These are phyloP conservation scores for Pittosporum tobira DNA, from an alignment of 129 eudicot species.

Conservation along the genomic window DNA sequence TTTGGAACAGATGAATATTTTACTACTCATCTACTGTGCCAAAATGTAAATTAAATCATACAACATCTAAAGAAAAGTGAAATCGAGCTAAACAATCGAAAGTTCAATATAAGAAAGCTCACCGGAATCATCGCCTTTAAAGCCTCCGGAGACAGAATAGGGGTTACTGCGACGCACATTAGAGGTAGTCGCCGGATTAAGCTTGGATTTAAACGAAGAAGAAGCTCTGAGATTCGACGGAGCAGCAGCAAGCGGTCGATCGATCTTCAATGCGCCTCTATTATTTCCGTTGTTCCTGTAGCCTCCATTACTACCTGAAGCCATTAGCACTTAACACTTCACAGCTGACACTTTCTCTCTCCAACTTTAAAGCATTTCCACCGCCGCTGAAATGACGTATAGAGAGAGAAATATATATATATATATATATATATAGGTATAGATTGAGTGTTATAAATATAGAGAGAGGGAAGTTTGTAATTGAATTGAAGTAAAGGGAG, in stretches of 20 bases:
- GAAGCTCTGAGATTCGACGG: constrained; percentile 44
- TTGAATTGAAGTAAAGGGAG: background rate
- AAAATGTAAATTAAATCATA: no score
- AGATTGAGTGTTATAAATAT: background rate
- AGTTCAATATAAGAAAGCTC: constrained; percentile 15
- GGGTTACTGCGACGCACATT: constrained; percentile 66
- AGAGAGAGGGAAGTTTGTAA: background rate
- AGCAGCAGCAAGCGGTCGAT: constrained; percentile 22
- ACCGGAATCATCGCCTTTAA: constrained; percentile 43
- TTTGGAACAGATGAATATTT: no score
- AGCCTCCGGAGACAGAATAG: constrained; percentile 19
- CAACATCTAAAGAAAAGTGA: no score
- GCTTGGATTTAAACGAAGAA: constrained; percentile 56
- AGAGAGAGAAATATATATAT: background rate
- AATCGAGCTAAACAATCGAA: background rate
- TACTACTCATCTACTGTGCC: no score
- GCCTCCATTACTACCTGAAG: constrained; percentile 26
- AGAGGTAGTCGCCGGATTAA: constrained; percentile 18
- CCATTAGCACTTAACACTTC: constrained; percentile 27
- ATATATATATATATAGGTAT: background rate
- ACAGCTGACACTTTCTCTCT: constrained; percentile 1
- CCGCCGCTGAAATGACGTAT: background rate
- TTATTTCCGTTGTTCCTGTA: constrained; percentile 47
- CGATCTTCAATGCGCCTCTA: constrained; percentile 33
- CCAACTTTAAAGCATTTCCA: background rate